Evolutionary conservation across 208 protist genomes (phyloP).

Genomic region (Phytomonas francai): DNA sequence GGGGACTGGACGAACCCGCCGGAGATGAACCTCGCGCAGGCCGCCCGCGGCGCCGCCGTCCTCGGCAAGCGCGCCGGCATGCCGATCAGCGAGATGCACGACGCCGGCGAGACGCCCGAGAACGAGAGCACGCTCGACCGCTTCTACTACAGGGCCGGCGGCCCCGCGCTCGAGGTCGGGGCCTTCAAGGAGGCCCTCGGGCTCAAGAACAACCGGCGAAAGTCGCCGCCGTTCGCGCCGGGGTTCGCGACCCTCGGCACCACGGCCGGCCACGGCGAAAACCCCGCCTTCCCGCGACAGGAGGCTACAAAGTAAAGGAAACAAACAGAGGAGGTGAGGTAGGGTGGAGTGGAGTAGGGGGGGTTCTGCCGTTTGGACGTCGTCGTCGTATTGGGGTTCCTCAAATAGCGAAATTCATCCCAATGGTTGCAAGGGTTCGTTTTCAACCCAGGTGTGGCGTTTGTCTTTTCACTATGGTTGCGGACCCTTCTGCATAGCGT

Average conservation of each 20-base stretch:
- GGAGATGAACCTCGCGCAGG: constrained; percentile 82
- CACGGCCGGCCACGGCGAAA: constrained; percentile 6
- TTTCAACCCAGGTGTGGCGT: too few species aligned
- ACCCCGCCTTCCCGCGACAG: neutral
- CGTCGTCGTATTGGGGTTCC: too few species aligned
- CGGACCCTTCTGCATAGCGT: too few species aligned
- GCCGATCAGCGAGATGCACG: constrained; percentile 85
- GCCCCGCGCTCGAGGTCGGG: constrained; percentile 72
- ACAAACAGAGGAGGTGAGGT: neutral
- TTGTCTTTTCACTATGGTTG: too few species aligned
- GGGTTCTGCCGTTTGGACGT: too few species aligned
- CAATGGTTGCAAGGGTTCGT: too few species aligned
- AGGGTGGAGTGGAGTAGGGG: neutral
- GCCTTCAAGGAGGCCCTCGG: constrained; percentile 84
- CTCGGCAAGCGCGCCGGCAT: constrained; percentile 76
- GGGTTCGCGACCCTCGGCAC: constrained; percentile 75
- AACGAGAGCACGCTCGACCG: constrained; percentile 72
- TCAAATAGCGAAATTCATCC: too few species aligned
- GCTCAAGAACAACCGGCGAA: constrained; percentile 75
- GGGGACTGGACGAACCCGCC: constrained; percentile 61
- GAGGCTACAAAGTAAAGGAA: neutral
- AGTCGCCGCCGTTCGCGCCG: constrained; percentile 31
- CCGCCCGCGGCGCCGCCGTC: constrained; percentile 60
- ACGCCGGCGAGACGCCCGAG: constrained; percentile 67
- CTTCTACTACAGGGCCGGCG: constrained; percentile 77